Percentiles rank a stretch among this genome's conserved stretches.
Conservation (phyloP, 139 green algal genomes). For the Chlamydomonas sp. region DNA sequence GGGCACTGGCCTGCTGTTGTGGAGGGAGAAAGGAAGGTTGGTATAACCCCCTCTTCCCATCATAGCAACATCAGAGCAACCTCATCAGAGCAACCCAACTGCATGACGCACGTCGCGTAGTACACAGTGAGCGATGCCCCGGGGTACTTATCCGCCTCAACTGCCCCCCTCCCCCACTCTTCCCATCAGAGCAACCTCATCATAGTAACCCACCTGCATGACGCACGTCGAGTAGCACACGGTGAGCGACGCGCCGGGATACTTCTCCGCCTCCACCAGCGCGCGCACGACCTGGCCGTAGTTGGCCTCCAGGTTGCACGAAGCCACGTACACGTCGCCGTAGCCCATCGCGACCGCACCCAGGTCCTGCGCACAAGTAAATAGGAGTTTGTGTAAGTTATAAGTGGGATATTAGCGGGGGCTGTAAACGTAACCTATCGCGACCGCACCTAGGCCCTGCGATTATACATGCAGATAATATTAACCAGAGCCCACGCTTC, state of each 20-base stretch:
- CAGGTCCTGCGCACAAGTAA: too few relatives aligned
- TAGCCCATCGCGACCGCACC: slow-evolving; percentile 37
- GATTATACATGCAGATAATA: too few relatives aligned
- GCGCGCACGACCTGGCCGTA: slow-evolving; percentile 44
- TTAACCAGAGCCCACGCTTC: too few relatives aligned
- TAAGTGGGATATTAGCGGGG: not conserved
- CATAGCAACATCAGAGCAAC: too few relatives aligned
- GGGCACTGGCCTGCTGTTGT: too few relatives aligned
- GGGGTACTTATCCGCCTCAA: slow-evolving; percentile 37
- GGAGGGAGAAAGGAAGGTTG: too few relatives aligned
- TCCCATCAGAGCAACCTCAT: slow-evolving; percentile 17
- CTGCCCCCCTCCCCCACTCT: too few relatives aligned
- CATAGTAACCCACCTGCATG: too few relatives aligned
- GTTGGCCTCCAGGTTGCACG: slow-evolving; percentile 43
- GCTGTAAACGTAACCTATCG: slow-evolving; percentile 42
- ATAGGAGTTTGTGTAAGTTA: not conserved
- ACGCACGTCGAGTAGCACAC: slow-evolving; percentile 47
- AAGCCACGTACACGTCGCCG: slow-evolving; percentile 47
- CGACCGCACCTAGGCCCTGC: slow-evolving; percentile 32
- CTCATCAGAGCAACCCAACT: too few relatives aligned
- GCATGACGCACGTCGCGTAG: slow-evolving; percentile 46
- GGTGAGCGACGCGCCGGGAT: slow-evolving; percentile 41
- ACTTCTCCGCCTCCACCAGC: slow-evolving; percentile 33
- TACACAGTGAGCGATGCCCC: slow-evolving; percentile 44
- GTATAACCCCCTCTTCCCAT: too few relatives aligned